Conservation (phyloP, 306 rosid genomes). For the Carpinus viminea region DNA sequence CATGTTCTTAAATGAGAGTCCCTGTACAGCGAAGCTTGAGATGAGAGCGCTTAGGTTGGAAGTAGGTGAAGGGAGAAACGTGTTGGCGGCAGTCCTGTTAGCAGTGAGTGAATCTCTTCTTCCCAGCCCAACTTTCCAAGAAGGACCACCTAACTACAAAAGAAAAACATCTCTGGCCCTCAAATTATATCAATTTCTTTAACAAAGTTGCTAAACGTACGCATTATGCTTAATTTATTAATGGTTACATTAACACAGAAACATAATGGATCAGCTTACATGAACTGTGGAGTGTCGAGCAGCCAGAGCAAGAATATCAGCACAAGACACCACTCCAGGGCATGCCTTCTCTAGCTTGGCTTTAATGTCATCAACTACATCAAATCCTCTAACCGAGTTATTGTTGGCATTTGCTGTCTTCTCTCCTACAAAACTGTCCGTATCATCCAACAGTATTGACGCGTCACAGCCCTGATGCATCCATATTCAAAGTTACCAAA, state of each 20-base stretch:
- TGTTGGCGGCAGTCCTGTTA: constrained; percentile 47
- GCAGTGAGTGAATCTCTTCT: constrained; percentile 67
- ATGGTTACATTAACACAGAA: no score
- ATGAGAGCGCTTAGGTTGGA: constrained; percentile 25
- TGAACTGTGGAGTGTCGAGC: constrained; percentile 53
- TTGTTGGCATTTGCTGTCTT: constrained; percentile 62
- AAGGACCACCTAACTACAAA: constrained; percentile 60
- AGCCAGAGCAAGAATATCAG: constrained; percentile 65
- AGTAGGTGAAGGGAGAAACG: constrained; percentile 37
- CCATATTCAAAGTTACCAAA: background rate
- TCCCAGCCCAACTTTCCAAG: constrained; percentile 57
- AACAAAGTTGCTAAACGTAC: background rate
- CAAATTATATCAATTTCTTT: background rate
- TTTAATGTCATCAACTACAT: constrained; percentile 53
- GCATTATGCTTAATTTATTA: background rate
- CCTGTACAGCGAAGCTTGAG: constrained; percentile 42
- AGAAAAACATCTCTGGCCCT: background rate
- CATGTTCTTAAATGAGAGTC: constrained; percentile 49
- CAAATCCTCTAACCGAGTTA: constrained; percentile 51
- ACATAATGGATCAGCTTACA: constrained; percentile 20
- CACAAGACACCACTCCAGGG: constrained; percentile 60
- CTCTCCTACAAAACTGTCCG: constrained; percentile 51
- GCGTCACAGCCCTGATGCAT: constrained; percentile 62
- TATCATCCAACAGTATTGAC: constrained; percentile 58
- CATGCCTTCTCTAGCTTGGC: constrained; percentile 55